A percentile compares a stretch with the other conserved stretches of the same genome.
phyloP scores from a whole-genome alignment of 2,329 filamentous ascomycete genomes.

The Huntiella abstrusa region DNA sequence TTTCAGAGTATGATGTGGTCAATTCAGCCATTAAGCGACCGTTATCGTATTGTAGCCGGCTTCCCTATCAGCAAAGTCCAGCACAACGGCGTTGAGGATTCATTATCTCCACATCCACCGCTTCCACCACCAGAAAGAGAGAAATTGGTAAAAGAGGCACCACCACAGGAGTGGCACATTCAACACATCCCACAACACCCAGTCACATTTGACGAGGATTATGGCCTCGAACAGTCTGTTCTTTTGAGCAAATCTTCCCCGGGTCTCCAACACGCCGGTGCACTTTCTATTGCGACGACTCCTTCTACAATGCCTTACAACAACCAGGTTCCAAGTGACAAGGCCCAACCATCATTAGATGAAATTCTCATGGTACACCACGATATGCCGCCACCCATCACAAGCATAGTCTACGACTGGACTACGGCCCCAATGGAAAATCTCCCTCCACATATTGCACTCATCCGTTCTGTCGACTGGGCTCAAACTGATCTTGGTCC shows the following conservation, averaged over 20 bases:
- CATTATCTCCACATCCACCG: background rate
- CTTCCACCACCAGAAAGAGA: too few species aligned
- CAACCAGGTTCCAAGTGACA: background rate
- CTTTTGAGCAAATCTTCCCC: conserved; percentile 33
- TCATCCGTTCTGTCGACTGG: conserved; percentile 58
- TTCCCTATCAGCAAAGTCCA: background rate
- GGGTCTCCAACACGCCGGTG: conserved; percentile 21
- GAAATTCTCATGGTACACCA: conserved; percentile 14
- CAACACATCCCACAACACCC: background rate
- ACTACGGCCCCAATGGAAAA: conserved; percentile 48
- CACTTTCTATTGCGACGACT: background rate
- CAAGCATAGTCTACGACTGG: conserved; percentile 46
- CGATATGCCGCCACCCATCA: conserved; percentile 22
- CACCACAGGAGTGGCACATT: too few species aligned
- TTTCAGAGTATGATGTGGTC: background rate
- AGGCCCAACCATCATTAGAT: too few species aligned
- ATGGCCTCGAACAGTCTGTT: background rate
- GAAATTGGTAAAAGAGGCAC: too few species aligned
- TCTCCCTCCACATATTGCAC: conserved; percentile 49
- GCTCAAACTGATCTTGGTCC: conserved; percentile 52
- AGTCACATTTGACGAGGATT: background rate
- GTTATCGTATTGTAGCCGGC: background rate
- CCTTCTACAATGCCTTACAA: background rate
- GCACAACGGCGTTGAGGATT: background rate
- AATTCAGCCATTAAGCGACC: background rate